Base-by-base conservation (phyloP, 2,329 filamentous ascomycete species). In the Fusarium sp. region DNA sequence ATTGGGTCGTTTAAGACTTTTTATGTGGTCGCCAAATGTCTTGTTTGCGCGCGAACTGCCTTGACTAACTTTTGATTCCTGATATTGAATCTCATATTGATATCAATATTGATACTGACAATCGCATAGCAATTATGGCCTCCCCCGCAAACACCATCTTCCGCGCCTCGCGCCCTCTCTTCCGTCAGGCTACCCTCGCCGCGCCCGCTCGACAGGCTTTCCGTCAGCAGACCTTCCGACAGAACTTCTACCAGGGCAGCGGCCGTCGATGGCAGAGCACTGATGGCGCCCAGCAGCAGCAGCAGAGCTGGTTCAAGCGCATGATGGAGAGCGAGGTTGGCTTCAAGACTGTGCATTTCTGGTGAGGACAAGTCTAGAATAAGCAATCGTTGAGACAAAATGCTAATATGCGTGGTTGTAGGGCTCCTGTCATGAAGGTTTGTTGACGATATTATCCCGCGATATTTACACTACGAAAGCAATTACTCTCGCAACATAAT, bases 301-400 rank as follows among this genome's bases (percentile, higher is more conserved):
- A 83, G 65, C 78, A 84, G 75, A 45, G 65, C 53, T 91, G 87
- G 86, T 91, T 96, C 82, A 90, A 92, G 86, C 91, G 91, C 83
- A 89, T 97, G 87, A 94, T 92, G 92, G 90, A 94, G 82, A 94
- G 92, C 82, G 92, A 93, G 71, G 83, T 95, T 73, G 93, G 93
- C 56, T 77, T 95, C 77, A 94, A 94, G 91, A 99, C 96, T 70
- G 96, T 99, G 78, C 96, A 99, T 84, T 99, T 99, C 86, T 99
- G 96, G 95, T 95, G 38, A 73, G 75, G 52, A 27, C 35, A 47
- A 38, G 18, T 46, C 39, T 45, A 25, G 29, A 15, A 47, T 25
- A 17, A 20, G 39, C 17, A 27, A 36, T 39, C 38, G 63, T 41
- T 33, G 63, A 36, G 27, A 59, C 18, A 15, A 13, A 52, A 56